A percentile compares a stretch with the other conserved stretches of the same genome.
Evolutionary conservation across 2,329 filamentous ascomycete genomes (phyloP).

Genomic region (Cladophialophora exuberans): DNA sequence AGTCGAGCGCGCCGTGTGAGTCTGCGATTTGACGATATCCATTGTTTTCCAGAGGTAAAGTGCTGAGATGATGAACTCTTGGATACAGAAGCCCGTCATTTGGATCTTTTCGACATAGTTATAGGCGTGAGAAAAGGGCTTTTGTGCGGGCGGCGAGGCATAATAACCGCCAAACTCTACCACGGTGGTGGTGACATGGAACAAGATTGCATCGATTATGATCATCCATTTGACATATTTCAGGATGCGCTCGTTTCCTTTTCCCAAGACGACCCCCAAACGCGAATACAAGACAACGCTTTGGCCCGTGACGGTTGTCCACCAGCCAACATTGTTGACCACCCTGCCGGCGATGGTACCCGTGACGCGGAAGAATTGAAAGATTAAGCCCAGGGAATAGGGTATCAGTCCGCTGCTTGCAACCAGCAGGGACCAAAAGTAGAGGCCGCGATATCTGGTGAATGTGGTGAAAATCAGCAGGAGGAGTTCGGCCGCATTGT

Average conservation of each 20-base stretch:
- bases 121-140: slow-evolving; percentile 41
- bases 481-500: slow-evolving; percentile 54
- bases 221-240: slow-evolving; percentile 51
- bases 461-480: slow-evolving; percentile 54
- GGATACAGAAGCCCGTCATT: slow-evolving; percentile 60
- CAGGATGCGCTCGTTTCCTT: slow-evolving; percentile 37
- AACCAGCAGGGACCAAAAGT: slow-evolving; percentile 54
- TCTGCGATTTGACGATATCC: slow-evolving; percentile 49
- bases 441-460: slow-evolving; percentile 48
- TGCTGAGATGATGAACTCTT: slow-evolving; percentile 44
- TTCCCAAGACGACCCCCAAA: slow-evolving; percentile 48
- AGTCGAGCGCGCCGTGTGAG: background rate
- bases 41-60: slow-evolving; percentile 58
- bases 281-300: slow-evolving; percentile 56
- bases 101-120: slow-evolving; percentile 58
- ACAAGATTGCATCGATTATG: slow-evolving; percentile 45
- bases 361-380: slow-evolving; percentile 48
- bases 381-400: slow-evolving; percentile 50
- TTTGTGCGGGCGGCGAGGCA: slow-evolving; percentile 32
- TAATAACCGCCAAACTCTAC: slow-evolving; percentile 45
- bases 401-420: slow-evolving; percentile 49
- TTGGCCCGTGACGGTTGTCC: slow-evolving; percentile 52
- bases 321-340: slow-evolving; percentile 50
- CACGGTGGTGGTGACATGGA: slow-evolving; percentile 49
- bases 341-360: slow-evolving; percentile 27